These are phyloP conservation scores for Lactifluus subvellereus DNA, from an alignment of 768 basidiomycete species.

Conservation along the genomic window DNA sequence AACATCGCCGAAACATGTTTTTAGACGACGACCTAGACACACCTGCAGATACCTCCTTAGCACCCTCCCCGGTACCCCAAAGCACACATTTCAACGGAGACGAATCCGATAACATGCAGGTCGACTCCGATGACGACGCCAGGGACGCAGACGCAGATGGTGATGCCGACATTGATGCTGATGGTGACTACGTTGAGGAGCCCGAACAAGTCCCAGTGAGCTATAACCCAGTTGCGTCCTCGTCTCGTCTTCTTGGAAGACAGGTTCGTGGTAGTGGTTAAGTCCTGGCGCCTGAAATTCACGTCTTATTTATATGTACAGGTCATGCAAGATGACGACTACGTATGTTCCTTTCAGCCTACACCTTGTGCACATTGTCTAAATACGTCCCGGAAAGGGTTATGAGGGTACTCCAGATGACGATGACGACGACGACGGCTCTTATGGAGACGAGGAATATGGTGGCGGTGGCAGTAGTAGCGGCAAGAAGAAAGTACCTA, in stretches of 20 bases:
- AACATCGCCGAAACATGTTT: slow-evolving; percentile 19
- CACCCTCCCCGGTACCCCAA: slow-evolving; percentile 27
- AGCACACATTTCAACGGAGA: slow-evolving; percentile 44
- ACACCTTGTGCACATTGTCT: slow-evolving; percentile 26
- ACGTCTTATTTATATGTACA: slow-evolving; percentile 24
- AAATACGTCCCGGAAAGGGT: slow-evolving; percentile 38
- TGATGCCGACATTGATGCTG: slow-evolving; percentile 60
- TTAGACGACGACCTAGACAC: slow-evolving; percentile 24
- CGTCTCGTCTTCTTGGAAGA: slow-evolving; percentile 31
- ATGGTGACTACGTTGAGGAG: slow-evolving; percentile 52
- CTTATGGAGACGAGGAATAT: slow-evolving; percentile 75
- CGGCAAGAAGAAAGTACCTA: slow-evolving; percentile 59
- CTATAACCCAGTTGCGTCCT: slow-evolving; percentile 37
- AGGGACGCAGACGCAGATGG: slow-evolving; percentile 37
- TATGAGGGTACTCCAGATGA: slow-evolving; percentile 50
- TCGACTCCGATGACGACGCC: slow-evolving; percentile 51
- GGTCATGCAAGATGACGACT: slow-evolving; percentile 38
- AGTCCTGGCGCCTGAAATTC: slow-evolving; percentile 12
- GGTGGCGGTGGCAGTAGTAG: slow-evolving; percentile 29
- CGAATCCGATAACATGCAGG: slow-evolving; percentile 55
- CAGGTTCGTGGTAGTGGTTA: slow-evolving; percentile 28
- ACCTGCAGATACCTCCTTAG: slow-evolving; percentile 24
- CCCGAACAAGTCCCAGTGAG: slow-evolving; percentile 36
- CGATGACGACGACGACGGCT: slow-evolving; percentile 65
- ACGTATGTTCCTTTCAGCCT: slow-evolving; percentile 41